Percentiles rank a stretch among this genome's conserved stretches.
These are phyloP conservation scores for Penicillium sp. DNA, from an alignment of 2,329 filamentous ascomycete species.

Conservation along the genomic window DNA sequence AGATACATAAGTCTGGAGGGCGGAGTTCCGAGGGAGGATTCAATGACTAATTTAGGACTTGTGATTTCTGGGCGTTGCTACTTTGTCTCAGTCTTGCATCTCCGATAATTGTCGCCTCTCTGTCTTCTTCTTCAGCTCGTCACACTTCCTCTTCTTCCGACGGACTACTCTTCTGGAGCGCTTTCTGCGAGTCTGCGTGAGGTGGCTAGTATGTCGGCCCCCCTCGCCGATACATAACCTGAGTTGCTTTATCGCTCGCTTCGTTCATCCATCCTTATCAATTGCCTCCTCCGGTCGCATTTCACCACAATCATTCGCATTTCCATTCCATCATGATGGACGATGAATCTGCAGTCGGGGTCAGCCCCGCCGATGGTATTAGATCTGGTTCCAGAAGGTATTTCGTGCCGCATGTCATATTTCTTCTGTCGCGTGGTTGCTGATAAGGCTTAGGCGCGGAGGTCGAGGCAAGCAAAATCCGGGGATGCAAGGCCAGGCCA, in stretches of 20 bases:
- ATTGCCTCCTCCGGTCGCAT: conserved; percentile 13
- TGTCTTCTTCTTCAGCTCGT: conserved; percentile 10
- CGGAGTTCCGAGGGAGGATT: neutral
- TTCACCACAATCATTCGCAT: conserved; percentile 3
- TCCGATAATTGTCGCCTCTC: conserved; percentile 11
- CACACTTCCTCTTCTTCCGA: neutral
- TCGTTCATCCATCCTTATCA: conserved; percentile 29
- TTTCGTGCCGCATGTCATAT: neutral
- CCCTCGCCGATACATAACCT: conserved; percentile 19
- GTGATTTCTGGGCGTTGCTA: neutral
- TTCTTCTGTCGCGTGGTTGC: conserved; percentile 3
- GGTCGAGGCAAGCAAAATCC: conserved; percentile 70
- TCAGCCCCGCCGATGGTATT: conserved; percentile 30
- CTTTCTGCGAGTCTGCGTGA: conserved; percentile 30
- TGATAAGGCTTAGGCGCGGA: conserved; percentile 34
- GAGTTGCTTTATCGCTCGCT: conserved; percentile 23
- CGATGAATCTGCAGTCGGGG: conserved; percentile 37
- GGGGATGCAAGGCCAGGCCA: conserved; percentile 74
- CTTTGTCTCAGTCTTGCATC: neutral
- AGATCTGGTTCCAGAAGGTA: conserved; percentile 39
- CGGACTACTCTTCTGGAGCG: conserved; percentile 16
- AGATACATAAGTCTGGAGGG: neutral
- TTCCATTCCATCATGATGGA: conserved; percentile 33
- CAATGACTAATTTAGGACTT: neutral
- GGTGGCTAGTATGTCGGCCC: conserved; percentile 30